phyloP scores from a whole-genome alignment of 2,329 filamentous ascomycete species.

The Camptophora hylomeconis region DNA sequence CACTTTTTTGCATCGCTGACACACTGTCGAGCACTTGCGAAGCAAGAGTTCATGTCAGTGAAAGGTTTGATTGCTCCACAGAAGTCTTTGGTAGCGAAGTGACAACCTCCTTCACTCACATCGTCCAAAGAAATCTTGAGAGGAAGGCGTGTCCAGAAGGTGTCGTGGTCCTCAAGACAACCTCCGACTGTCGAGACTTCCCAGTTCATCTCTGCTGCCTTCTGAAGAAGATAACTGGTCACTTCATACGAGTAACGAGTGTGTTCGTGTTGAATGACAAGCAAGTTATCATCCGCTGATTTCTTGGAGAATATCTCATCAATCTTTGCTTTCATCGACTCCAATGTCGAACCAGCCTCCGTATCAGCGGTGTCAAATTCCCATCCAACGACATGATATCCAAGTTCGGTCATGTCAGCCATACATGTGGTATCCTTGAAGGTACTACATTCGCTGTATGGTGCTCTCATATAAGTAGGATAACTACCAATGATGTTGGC shows the following conservation, averaged over 20 bases:
- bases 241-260: slow-evolving; percentile 30
- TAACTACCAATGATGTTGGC: slow-evolving; percentile 35
- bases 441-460: slow-evolving; percentile 32
- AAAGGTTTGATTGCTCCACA: too few relatives aligned
- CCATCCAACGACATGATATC: slow-evolving; percentile 36
- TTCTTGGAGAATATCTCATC: slow-evolving; percentile 24
- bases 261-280: slow-evolving; percentile 32
- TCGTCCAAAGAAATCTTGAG: too few relatives aligned
- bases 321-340: slow-evolving; percentile 28
- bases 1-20: too few relatives aligned
- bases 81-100: too few relatives aligned
- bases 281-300: slow-evolving; percentile 20
- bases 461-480: slow-evolving; percentile 42
- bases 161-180: too few relatives aligned
- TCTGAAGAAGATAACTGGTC: slow-evolving; percentile 27
- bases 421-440: slow-evolving; percentile 26
- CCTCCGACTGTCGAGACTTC: too few relatives aligned
- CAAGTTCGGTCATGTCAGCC: slow-evolving; percentile 30
- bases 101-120: too few relatives aligned
- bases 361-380: slow-evolving; percentile 37
- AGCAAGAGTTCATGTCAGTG: too few relatives aligned
- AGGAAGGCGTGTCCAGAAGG: too few relatives aligned
- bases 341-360: slow-evolving; percentile 24
- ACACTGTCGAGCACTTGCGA: too few relatives aligned
- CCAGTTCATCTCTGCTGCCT: too few relatives aligned